Base-by-base conservation (phyloP, 495 filamentous ascomycete species). In the Chaetomium fimeti region DNA sequence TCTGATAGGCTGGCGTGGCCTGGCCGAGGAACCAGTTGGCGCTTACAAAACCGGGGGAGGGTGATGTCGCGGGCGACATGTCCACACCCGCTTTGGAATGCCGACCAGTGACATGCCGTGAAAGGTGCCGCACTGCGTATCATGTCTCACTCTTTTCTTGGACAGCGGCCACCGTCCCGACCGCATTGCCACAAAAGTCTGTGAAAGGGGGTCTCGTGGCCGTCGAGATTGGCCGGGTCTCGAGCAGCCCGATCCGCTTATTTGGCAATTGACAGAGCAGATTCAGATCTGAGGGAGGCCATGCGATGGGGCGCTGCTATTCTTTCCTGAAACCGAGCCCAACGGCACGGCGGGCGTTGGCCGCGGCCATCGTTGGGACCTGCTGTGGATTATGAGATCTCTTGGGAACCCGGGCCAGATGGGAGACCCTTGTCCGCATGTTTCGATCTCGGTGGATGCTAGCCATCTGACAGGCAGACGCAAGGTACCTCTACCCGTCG, bases 121-220 rank as follows among this genome's bases (percentile, higher is more conserved):
- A 66, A 70, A 64, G 72, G 69, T 72, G 72, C 74, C 75, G 75
- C 71, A 75, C 72, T 74, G 75, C 76, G 71, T 76, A 73, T 74
- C 72, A 71, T 81, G 79, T 80, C 80, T 79, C 80, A 75, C 72
- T 71, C 69, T 73, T 76, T 77, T 75, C 77, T 76, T 79, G 77
- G 68, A 56, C 55, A 51, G 40, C 49, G 61, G 62, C 67, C 69
- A 56, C 57, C 43, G 53, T 57, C 20, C 57, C 63, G 62, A 69
- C 67, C 63, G 73, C 77, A 71, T 76, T 73, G 77, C 78, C 78
- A 79, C 79, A 76, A 59, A 70, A 52, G 62, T 38, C 71, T 66
- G 69, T 22, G 27, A 60, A 72, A 68, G 74, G 72, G 76, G 71
- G 78, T 75, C 78, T 78, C 78, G 79, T 79, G 80, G 73, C 70